Base-by-base conservation (phyloP, 768 basidiomycete species). In the Omphalotus guepiniiformis region DNA sequence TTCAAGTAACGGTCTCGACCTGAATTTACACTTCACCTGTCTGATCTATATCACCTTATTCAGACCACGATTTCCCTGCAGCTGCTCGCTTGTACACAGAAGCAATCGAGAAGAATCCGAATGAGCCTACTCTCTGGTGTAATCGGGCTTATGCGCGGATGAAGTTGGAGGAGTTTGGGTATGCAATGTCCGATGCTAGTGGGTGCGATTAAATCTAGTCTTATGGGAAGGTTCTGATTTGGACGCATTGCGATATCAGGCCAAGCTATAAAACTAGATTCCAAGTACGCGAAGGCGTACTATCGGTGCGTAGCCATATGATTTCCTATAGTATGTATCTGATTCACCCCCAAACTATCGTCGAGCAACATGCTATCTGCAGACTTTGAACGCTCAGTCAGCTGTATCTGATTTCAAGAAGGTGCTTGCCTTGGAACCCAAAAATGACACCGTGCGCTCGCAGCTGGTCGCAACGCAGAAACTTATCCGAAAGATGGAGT, bases 101-200 rank as follows among this genome's bases (percentile, higher is more conserved):
- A 29, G 91, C 95, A 2, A 88, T 98, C 55, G 82, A 86, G 54
- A 78, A 84, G 60, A 93, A 99, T 62, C 93, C 93, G 0, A 71
- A 73, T 47, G 95, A 97, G 57, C 70, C 93, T 43, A 93, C 92
- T 12, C 65, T 95, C 43, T 98, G 90, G 88, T 93, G 88, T 61
- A 98, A 98, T 67, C 79, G 95, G 29, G 93, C 96, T 2, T 89
- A 92, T 66, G 79, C 89, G 12, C 80, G 95, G 42, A 91, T 94
- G 66, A 96, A 90, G 69, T 67, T 98, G 47, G 88, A 99, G 64
- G 77, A 99, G 68, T 86, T 88, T 58, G 96, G 96, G 3, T 93
- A 93, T 60, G 96, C 93, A 13, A 77, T 95, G 22, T 70, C 72
- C 23, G 95, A 97, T 71, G 82, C 92, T 34, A 80, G 93, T 93